A percentile compares a stretch with the other conserved stretches of the same genome.
Evolutionary conservation across 2,329 filamentous ascomycete genomes (phyloP).

Genomic region (Stromatinia cepivora): DNA sequence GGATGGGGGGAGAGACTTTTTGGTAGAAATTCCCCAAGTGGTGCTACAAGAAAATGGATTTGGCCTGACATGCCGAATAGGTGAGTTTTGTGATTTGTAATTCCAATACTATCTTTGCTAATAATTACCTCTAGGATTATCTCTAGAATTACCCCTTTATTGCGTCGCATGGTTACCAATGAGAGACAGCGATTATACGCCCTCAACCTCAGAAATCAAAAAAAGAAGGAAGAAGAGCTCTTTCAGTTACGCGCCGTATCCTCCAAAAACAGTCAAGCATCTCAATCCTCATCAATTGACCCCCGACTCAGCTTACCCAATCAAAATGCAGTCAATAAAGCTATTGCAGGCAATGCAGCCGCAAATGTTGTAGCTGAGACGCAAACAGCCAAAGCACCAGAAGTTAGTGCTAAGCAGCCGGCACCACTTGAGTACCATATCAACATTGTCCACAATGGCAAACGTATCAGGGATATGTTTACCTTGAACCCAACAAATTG

Average conservation of each 20-base stretch:
- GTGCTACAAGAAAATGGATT: slow-evolving; percentile 31
- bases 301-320: neutral
- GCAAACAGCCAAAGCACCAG: neutral
- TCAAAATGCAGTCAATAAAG: neutral
- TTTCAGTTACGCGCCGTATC: neutral
- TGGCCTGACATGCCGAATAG: slow-evolving; percentile 39
- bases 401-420: neutral
- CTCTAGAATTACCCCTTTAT: slow-evolving; percentile 35
- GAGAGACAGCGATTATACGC: slow-evolving; percentile 40
- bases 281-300: neutral
- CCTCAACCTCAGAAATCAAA: slow-evolving; percentile 30
- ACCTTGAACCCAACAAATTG: slow-evolving; percentile 30
- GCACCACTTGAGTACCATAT: slow-evolving; percentile 31
- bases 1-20: slow-evolving; percentile 40
- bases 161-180: slow-evolving; percentile 42
- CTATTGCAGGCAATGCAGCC: neutral
- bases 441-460: slow-evolving; percentile 34
- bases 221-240: slow-evolving; percentile 24
- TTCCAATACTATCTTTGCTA: slow-evolving; percentile 23
- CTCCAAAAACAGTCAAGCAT: neutral
- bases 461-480: slow-evolving; percentile 31
- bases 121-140: slow-evolving; percentile 33
- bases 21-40: slow-evolving; percentile 28
- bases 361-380: neutral
- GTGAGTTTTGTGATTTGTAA: slow-evolving; percentile 30